These are phyloP conservation scores for Boletus putidus DNA, from an alignment of 1,284 basidiomycete genomes.

Conservation along the genomic window DNA sequence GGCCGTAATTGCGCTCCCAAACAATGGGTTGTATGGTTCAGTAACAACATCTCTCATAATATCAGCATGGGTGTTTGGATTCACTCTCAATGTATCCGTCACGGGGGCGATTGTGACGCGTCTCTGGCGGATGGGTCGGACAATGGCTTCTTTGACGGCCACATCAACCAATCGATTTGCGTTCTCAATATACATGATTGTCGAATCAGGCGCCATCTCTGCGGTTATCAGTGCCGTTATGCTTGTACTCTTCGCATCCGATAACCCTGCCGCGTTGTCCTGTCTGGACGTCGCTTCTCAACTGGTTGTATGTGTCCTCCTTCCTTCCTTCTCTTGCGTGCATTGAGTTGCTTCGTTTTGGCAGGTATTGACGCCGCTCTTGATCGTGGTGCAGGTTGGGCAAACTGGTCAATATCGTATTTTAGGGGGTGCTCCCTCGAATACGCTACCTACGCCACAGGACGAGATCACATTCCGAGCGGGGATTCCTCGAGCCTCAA, in stretches of 20 bases:
- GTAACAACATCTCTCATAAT: neutral
- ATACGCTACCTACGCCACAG: too few relatives aligned
- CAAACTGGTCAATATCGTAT: too few relatives aligned
- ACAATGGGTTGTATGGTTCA: neutral
- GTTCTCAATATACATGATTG: neutral
- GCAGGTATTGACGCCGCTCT: neutral
- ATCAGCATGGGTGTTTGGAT: neutral
- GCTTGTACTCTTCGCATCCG: neutral
- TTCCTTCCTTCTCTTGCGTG: too few relatives aligned
- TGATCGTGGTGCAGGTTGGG: neutral
- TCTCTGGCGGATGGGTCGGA: conserved; percentile 1
- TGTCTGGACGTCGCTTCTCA: neutral
- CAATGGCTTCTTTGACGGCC: neutral
- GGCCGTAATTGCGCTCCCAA: neutral
- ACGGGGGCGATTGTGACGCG: neutral
- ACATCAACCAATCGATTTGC: neutral
- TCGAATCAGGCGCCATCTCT: conserved; percentile 2
- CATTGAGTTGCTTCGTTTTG: neutral
- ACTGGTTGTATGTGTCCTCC: neutral
- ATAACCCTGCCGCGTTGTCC: neutral
- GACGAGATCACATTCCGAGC: neutral
- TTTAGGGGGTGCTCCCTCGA: too few relatives aligned
- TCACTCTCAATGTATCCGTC: neutral
- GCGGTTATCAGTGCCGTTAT: neutral
- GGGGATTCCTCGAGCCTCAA: neutral